Base-by-base conservation (phyloP, 2,329 filamentous ascomycete genomes). In the Sclerotinia subarctica region DNA sequence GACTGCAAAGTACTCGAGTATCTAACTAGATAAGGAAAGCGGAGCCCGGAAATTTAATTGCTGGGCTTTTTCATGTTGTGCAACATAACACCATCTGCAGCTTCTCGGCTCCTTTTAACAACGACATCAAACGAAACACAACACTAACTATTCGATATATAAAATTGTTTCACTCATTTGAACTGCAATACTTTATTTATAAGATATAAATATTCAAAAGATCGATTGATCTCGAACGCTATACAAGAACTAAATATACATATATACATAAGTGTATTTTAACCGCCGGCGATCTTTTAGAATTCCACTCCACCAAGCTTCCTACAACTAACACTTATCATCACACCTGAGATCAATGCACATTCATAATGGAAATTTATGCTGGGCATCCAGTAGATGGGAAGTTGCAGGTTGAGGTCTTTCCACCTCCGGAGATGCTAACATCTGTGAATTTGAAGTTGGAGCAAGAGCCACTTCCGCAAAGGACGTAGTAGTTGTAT, bases 401-500 rank as follows among this genome's bases (percentile, higher is more conserved):
- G 47, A 19, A 62, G 56, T 62, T 67, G 21, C 56, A 62, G 19
- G 10, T 19, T 6, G 49, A 47, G 24, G 38, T 6, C 38, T 47
- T 1, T 2, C 35, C 46, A 15, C 56, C 65, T 13, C 65, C 65
- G 0, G 56, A 35, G 21, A 67, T 67, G 32, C 7, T 19, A 13
- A 67, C 65, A 62, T 67, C 35, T 13, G 24, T 35, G 24, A 67
- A 62, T 21, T 15, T 46, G 65, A 67, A 26, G 10, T 67, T 29
- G 11, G 47, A 88, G 77, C 81, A 79, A 5, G 78, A 80, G 76
- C 82, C 85, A 52, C 75, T 77, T n/a, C 81, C 85, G 71, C 85
- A 87, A 15, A 86, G 80, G 67, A 87, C 83, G 72, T 84, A 83
- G 70, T 85, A 75, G 60, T 82, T 74, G 17, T 72, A 73, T 5